Evolutionary conservation across 2,329 filamentous ascomycete species (phyloP).

Genomic region (Pseudogymnoascus sp.): DNA sequence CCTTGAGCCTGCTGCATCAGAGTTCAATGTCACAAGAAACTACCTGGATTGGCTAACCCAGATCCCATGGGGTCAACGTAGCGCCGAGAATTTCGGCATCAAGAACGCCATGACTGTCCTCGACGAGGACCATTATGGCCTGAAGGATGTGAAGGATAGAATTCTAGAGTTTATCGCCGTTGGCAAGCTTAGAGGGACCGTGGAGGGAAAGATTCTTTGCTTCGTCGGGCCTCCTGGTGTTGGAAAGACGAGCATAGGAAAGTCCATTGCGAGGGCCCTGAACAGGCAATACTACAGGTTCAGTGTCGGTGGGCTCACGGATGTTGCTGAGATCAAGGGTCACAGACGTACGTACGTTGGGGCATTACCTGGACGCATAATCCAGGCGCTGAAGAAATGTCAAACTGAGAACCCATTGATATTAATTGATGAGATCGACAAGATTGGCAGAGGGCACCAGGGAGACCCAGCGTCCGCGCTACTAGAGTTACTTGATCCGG

Average conservation of each 20-base stretch:
- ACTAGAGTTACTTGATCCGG: constrained; percentile 86
- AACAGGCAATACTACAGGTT: constrained; percentile 98
- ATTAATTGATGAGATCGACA: constrained; percentile 95
- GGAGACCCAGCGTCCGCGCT: constrained; percentile 92
- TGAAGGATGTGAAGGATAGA: constrained; percentile 97
- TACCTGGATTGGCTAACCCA: constrained; percentile 98
- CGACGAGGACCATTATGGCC: constrained; percentile 91
- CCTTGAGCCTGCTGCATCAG: constrained; percentile 88
- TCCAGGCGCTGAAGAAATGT: constrained; percentile 97
- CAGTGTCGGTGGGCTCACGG: constrained; percentile 91
- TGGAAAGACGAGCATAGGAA: constrained; percentile 97
- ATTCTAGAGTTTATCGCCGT: constrained; percentile 98
- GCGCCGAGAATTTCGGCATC: constrained; percentile 94
- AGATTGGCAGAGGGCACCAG: constrained; percentile 93
- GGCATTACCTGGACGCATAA: constrained; percentile 88
- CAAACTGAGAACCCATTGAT: constrained; percentile 97
- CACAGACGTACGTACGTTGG: constrained; percentile 95
- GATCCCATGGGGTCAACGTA: constrained; percentile 93
- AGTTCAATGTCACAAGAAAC: constrained; percentile 97
- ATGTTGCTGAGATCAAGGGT: constrained; percentile 98
- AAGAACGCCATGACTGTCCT: constrained; percentile 81
- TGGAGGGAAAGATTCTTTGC: constrained; percentile 96
- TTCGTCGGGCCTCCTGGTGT: constrained; percentile 96
- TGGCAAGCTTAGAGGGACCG: constrained; percentile 89
- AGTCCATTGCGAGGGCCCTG: constrained; percentile 88